Evolutionary conservation across 352 stramenopile genomes (phyloP), one percentile per base, ranked within the genome.

Genomic region (Globisporangium mamillatum): DNA sequence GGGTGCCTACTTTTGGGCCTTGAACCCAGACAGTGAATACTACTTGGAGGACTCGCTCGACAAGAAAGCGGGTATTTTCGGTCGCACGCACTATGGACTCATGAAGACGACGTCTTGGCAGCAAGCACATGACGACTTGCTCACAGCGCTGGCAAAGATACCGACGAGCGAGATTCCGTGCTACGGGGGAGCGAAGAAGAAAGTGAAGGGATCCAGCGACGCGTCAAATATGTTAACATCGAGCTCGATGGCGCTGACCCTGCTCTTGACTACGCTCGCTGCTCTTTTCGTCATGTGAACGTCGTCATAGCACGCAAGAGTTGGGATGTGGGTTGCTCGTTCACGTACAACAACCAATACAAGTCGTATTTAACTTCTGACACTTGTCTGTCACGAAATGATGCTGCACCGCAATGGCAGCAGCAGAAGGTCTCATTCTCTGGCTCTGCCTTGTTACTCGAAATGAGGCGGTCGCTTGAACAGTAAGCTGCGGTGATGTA

Each of bases 21-120:
- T 91, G 29, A 92, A 92, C 58, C 82, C 84, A 9, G 79, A 90
- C 64, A 84, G 68, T 1, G 72, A 86, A 48, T 82, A 83, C 46
- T 89, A 84, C 63, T 68, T 88, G 2, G 81, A 89, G 58, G 77
- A 88, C 67, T 75, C 79, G 41, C 67, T 69, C 18, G 76, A 86
- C 71, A 64, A 66, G 18, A 75, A 79, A 46, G 71, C 70, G 48
- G 81, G 79, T 16, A 67, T 77, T 8, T 85, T 92, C 57, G 80
- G 73, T 27, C 73, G 75, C 27, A 83, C 78, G 12, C 81, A 88
- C 71, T 89, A 83, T 60, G 81, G 83, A 1, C 41, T 92, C 20
- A 86, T 90, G 75, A 73, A 83, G 70, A 67, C 70, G 0, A 71
- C 55, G 24, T 87, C 83, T 48, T 90, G 83, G 81, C 80, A 89